Evolutionary conservation across 2,329 filamentous ascomycete species (phyloP), one percentile per base, ranked within the genome.

Genomic region (Dryadomyces sulphureus): DNA sequence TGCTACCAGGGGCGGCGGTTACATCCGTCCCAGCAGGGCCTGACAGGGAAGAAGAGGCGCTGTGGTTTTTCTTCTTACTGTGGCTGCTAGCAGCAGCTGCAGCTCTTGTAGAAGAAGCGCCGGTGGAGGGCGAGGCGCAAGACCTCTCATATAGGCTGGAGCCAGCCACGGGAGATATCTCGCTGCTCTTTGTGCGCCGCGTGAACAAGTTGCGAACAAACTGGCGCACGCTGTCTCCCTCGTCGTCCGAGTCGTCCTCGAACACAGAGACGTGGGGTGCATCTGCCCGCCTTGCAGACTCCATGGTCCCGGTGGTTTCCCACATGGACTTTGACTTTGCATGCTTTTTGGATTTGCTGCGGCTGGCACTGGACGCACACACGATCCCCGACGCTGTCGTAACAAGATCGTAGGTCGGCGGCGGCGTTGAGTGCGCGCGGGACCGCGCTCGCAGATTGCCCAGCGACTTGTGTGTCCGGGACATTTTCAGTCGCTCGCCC

Each of bases 161-260:
- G 21, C 16, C 30, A n/a, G 9, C n/a, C 12, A 32, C 38, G 7
- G 32, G 3, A 16, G 45, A 11, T 12, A 48, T 22, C 35, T 49
- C 49, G 16, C 22, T 41, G 32, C 41, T 45, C 34, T 50, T 50
- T 2, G 44, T 35, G 12, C 52, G 48, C 8, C 52, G 49, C 1
- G 49, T 32, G 14, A 53, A 53, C 3, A 53, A 19, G 24, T 51
- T 51, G 38, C 49, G 50, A 3, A 53, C 40, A 42, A 50, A 51
- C 19, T 45, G 49, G 35, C 50, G 50, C 7, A 53, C 50, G 11
- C 40, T 25, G 17, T 49, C 50, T 17, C 46, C 52, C 20, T 53
- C 52, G 16, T 53, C 48, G 7, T 53, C 52, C 8, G 52, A 52
- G 32, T 53, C 52, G 11, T 52, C 50, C 17, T 53, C 52, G 16